These are phyloP conservation scores for Abrus pulchellus DNA, from an alignment of 306 rosid species.

Conservation along the genomic window DNA sequence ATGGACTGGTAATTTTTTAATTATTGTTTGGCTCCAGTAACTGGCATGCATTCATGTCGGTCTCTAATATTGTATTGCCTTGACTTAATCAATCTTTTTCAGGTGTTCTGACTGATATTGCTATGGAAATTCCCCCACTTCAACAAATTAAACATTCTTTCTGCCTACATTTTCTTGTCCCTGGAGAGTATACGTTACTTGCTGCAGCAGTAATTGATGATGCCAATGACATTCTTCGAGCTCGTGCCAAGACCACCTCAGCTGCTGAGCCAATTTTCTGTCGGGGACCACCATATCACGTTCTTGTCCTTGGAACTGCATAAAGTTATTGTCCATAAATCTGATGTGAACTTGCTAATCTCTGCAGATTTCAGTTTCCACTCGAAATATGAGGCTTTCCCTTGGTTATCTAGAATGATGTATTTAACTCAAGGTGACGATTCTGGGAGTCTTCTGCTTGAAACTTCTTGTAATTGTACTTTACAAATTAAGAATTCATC, in stretches of 20 bases:
- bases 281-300: conserved; percentile 91
- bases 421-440: conserved; percentile 21
- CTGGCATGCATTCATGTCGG: conserved; percentile 22
- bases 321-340: conserved; percentile 47
- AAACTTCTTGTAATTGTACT: conserved; percentile 31
- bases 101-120: conserved; percentile 86
- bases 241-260: conserved; percentile 79
- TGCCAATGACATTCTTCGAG: conserved; percentile 81
- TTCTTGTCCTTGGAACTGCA: conserved; percentile 72
- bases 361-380: conserved; percentile 42
- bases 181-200: conserved; percentile 86
- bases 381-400: conserved; percentile 12
- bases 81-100: conserved; percentile 18
- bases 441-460: conserved; percentile 31
- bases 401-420: conserved; percentile 30
- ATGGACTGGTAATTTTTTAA: conserved; percentile 78
- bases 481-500: conserved; percentile 42
- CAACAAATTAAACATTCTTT: conserved; percentile 76
- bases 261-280: conserved; percentile 91
- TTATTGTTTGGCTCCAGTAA: neutral
- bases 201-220: conserved; percentile 88
- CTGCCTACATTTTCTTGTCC: conserved; percentile 89
- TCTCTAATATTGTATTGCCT: conserved; percentile 22
- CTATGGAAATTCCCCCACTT: conserved; percentile 84
- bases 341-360: conserved; percentile 24